Percentiles rank a stretch among this genome's conserved stretches.
Conservation (phyloP, 139 green algal species). For the Chlorella sp. region DNA sequence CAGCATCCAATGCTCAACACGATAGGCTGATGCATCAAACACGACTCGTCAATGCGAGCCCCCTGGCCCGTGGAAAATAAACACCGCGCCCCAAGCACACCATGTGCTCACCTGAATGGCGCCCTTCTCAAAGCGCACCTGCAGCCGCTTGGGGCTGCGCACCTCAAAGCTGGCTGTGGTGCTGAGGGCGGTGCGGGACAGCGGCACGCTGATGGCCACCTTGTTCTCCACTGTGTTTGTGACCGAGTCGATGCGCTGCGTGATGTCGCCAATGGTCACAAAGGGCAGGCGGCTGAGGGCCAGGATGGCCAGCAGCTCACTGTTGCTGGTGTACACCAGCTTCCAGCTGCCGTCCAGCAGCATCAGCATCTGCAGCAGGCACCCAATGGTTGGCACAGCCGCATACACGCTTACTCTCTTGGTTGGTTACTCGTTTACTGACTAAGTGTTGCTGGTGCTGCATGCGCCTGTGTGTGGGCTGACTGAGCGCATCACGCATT, state of each 20-base stretch:
- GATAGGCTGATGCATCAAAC: no score
- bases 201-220: slow-evolving; percentile 9
- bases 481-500: no score
- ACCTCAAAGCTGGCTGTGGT: slow-evolving; percentile 24
- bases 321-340: slow-evolving; percentile 84
- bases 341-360: slow-evolving; percentile 71
- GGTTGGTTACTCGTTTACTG: no score
- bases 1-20: no score
- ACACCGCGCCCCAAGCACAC: no score
- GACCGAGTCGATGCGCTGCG: slow-evolving; percentile 67
- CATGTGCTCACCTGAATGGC: no score
- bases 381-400: neutral
- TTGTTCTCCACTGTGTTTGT: slow-evolving; percentile 75
- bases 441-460: no score
- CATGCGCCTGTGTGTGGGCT: no score
- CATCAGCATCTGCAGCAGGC: slow-evolving; percentile 13
- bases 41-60: no score
- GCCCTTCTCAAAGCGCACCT: slow-evolving; percentile 64
- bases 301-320: slow-evolving; percentile 76
- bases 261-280: slow-evolving; percentile 78
- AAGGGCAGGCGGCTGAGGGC: slow-evolving; percentile 67
- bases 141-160: slow-evolving; percentile 75
- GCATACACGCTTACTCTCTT: no score
- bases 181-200: neutral
- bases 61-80: slow-evolving; percentile 58